phyloP scores from a whole-genome alignment of 1,284 basidiomycete species.

The Cryptococcus floricola region DNA sequence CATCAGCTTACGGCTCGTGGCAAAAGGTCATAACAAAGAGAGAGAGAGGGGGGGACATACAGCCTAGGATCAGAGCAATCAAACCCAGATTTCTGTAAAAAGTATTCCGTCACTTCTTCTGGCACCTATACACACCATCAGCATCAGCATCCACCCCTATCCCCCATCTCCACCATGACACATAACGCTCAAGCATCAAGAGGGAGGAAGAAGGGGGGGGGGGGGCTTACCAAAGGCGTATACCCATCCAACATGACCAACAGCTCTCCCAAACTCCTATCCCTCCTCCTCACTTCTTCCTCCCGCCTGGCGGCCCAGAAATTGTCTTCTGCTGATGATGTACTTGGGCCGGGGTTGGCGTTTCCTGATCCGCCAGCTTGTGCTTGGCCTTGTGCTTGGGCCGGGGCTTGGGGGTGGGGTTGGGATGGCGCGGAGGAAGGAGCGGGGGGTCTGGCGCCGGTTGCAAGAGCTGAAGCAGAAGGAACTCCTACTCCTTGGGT shows the following conservation, averaged over 20 bases:
- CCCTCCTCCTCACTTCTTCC: constrained; percentile 61
- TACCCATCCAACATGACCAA: constrained; percentile 95
- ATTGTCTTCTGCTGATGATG: background rate
- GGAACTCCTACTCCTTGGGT: too few species aligned
- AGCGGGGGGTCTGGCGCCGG: too few species aligned
- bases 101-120: constrained; percentile 97
- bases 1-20: background rate
- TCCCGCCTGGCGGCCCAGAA: constrained; percentile 40
- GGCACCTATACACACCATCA: constrained; percentile 65
- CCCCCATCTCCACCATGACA: background rate
- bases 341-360: too few species aligned
- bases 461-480: too few species aligned
- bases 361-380: too few species aligned
- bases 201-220: background rate
- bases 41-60: constrained; percentile 53
- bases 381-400: too few species aligned
- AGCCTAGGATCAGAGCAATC: constrained; percentile 89
- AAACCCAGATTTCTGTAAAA: constrained; percentile 92
- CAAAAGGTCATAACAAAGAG: background rate
- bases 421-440: too few species aligned
- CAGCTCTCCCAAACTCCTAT: constrained; percentile 88
- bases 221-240: constrained; percentile 89
- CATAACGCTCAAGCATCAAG: too few species aligned
- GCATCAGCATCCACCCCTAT: background rate
- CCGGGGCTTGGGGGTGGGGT: too few species aligned